phyloP scores from a whole-genome alignment of 768 basidiomycete species.

The Mycena albidolilacea region DNA sequence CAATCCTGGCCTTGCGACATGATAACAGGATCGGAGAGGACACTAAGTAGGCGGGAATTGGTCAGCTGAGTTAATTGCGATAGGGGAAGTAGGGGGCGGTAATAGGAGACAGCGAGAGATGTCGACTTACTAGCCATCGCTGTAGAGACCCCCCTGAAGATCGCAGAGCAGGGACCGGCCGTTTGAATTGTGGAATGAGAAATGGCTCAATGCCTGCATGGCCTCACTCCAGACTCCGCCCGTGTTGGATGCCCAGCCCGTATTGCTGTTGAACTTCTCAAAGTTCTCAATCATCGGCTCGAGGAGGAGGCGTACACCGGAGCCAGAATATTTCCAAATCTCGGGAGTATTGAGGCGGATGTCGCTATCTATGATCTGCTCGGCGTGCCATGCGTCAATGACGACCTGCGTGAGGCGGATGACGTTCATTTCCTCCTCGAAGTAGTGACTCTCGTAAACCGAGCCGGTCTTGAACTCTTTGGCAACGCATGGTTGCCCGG shows the following conservation, averaged over 20 bases:
- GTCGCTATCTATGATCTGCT: not conserved
- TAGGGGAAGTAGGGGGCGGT: not conserved
- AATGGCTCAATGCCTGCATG: conserved; percentile 4
- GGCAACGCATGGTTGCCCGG: not conserved
- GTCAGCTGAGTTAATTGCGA: not conserved
- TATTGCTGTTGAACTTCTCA: conserved; percentile 3
- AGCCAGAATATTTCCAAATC: not conserved
- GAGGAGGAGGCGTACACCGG: not conserved
- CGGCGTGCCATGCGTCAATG: conserved; percentile 1
- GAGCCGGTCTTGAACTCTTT: conserved; percentile 6
- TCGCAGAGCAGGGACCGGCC: not conserved
- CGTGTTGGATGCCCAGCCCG: not conserved
- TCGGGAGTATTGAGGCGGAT: not conserved
- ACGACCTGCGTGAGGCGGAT: not conserved
- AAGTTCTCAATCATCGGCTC: conserved; percentile 4
- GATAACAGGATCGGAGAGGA: conserved; percentile 3
- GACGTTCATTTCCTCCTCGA: conserved; percentile 1
- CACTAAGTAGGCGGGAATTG: not conserved
- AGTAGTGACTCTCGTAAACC: not conserved
- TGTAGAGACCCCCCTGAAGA: not conserved
- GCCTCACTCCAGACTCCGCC: not conserved
- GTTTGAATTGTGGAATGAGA: not conserved
- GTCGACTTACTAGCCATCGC: not conserved
- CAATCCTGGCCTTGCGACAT: not conserved
- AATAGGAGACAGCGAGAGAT: not conserved